Conservation (phyloP, 805 yeast genomes). For the Debaryomyces prosopidis region DNA sequence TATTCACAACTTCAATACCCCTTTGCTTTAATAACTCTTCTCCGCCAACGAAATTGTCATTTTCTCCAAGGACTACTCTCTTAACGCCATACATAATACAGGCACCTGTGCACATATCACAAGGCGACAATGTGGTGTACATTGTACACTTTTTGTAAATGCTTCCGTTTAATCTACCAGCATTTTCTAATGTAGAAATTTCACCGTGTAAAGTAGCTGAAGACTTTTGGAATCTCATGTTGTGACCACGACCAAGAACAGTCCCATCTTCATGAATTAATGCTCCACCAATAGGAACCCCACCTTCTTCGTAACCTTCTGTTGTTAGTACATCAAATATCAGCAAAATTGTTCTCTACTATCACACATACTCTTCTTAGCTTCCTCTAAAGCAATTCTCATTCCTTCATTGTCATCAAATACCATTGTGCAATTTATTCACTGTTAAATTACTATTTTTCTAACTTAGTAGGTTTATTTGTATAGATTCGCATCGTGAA, state of each 20-base stretch:
- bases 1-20: slow-evolving; percentile 72
- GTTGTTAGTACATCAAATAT: slow-evolving; percentile 8
- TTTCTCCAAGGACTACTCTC: slow-evolving; percentile 88
- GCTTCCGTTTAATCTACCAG: slow-evolving; percentile 82
- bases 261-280: slow-evolving; percentile 73
- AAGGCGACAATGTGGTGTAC: slow-evolving; percentile 91
- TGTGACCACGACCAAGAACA: slow-evolving; percentile 86
- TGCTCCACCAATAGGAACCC: slow-evolving; percentile 86
- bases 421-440: background rate
- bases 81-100: slow-evolving; percentile 84
- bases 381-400: slow-evolving; percentile 1
- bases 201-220: slow-evolving; percentile 92
- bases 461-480: too few species aligned
- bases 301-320: slow-evolving; percentile 76
- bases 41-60: slow-evolving; percentile 77
- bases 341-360: background rate
- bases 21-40: slow-evolving; percentile 67
- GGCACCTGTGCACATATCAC: slow-evolving; percentile 95
- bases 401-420: background rate
- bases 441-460: background rate
- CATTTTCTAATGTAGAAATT: slow-evolving; percentile 82
- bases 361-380: background rate
- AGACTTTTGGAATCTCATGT: slow-evolving; percentile 80
- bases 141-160: slow-evolving; percentile 83
- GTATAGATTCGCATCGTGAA: too few species aligned